Evolutionary conservation across 352 stramenopile species (phyloP).

Genomic region (Nothophytophthora sp.): DNA sequence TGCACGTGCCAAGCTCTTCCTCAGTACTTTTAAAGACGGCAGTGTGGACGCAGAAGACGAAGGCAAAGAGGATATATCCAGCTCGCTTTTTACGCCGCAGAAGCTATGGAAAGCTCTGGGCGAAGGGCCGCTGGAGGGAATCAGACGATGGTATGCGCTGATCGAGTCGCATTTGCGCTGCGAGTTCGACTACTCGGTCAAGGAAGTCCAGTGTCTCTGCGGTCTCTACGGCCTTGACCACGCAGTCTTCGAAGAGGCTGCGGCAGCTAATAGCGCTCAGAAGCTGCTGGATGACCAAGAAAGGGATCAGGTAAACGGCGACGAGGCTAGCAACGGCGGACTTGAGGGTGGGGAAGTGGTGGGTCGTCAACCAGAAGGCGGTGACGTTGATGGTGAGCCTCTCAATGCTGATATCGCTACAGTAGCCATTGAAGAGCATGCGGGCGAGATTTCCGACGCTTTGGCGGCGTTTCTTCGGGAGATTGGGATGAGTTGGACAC

Average conservation of each 20-base stretch:
- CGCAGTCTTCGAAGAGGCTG: constrained; percentile 38
- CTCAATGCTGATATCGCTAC: not conserved
- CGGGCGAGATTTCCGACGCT: constrained; percentile 9
- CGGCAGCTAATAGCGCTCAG: constrained; percentile 6
- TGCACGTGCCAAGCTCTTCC: constrained; percentile 59
- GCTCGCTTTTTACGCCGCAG: constrained; percentile 73
- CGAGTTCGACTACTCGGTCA: constrained; percentile 82
- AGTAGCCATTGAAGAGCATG: too few relatives aligned
- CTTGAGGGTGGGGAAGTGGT: not conserved
- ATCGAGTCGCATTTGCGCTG: constrained; percentile 82
- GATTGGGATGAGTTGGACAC: constrained; percentile 48
- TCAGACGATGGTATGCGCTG: constrained; percentile 75
- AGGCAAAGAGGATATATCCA: constrained; percentile 60
- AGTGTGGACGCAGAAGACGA: constrained; percentile 21
- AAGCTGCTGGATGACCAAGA: constrained; percentile 10
- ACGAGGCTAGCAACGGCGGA: constrained; percentile 2
- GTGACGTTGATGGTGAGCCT: not conserved
- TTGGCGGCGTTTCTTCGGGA: constrained; percentile 42
- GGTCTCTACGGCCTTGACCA: constrained; percentile 72
- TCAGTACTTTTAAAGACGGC: constrained; percentile 37
- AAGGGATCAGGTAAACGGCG: not conserved
- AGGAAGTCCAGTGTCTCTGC: constrained; percentile 67
- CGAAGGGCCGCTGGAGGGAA: constrained; percentile 61
- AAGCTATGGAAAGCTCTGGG: constrained; percentile 76
- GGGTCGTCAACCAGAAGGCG: constrained; percentile 1